Percentiles rank a stretch among this genome's conserved stretches.
phyloP scores from a whole-genome alignment of 441 rosid species.

The Biscutella laevigata region DNA sequence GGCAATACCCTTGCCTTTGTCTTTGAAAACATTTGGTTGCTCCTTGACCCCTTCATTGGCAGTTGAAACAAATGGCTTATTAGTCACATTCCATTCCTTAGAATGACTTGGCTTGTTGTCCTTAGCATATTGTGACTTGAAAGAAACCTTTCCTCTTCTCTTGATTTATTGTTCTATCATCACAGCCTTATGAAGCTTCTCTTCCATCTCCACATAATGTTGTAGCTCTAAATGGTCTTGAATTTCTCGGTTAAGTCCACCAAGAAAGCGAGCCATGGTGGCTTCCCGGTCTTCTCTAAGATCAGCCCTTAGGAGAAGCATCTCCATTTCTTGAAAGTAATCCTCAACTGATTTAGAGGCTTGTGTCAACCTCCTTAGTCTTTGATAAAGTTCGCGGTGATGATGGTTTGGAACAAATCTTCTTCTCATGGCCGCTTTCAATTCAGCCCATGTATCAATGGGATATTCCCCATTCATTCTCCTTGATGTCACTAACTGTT shows the following conservation, averaged over 20 bases:
- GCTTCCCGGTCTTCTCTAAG: not conserved
- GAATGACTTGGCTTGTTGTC: too few species aligned
- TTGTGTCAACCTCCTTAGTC: not conserved
- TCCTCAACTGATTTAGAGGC: not conserved
- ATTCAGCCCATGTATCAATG: too few species aligned
- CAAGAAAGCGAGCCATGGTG: not conserved
- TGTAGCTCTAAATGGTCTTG: not conserved
- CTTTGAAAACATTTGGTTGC: rapidly evolving
- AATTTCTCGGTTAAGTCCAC: not conserved
- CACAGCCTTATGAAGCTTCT: not conserved
- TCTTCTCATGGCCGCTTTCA: too few species aligned
- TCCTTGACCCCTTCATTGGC: not conserved
- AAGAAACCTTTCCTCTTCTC: not conserved
- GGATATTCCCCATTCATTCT: too few species aligned
- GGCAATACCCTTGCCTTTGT: not conserved
- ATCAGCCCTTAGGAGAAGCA: not conserved
- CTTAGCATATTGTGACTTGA: too few species aligned
- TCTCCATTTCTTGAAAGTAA: not conserved
- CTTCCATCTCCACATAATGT: not conserved
- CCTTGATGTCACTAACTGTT: too few species aligned
- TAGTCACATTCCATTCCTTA: not conserved
- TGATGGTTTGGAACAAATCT: not conserved
- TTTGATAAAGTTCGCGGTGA: not conserved
- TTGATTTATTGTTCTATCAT: not conserved
- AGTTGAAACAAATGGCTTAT: not conserved